phyloP scores from a whole-genome alignment of 352 stramenopile species.

The Globisporangium radiosum region DNA sequence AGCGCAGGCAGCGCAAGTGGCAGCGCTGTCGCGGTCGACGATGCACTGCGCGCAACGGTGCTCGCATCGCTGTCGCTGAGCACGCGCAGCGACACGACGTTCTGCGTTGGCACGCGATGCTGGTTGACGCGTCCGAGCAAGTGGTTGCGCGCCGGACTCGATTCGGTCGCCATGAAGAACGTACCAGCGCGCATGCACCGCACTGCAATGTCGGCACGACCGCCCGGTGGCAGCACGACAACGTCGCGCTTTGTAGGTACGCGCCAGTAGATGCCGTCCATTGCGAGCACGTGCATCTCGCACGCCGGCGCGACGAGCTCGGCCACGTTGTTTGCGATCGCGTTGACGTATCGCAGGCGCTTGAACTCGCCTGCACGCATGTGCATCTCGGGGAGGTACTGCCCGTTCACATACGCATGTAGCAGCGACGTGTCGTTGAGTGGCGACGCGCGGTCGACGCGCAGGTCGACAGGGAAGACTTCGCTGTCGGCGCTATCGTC shows the following conservation, averaged over 20 bases:
- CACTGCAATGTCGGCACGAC: constrained; percentile 57
- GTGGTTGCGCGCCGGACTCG: constrained; percentile 45
- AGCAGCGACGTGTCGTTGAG: constrained; percentile 68
- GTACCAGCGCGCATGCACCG: constrained; percentile 36
- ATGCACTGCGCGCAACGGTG: neutral
- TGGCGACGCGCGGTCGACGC: constrained; percentile 35
- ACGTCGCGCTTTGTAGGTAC: constrained; percentile 35
- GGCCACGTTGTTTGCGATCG: constrained; percentile 76
- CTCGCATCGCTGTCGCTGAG: constrained; percentile 7
- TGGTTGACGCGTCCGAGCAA: constrained; percentile 54
- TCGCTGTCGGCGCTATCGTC: constrained; percentile 11
- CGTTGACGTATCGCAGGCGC: constrained; percentile 64
- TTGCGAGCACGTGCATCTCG: constrained; percentile 48
- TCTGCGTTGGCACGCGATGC: constrained; percentile 65
- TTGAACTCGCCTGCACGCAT: constrained; percentile 49
- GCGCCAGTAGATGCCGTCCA: constrained; percentile 64
- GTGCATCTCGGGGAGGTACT: constrained; percentile 57
- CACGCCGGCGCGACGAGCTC: constrained; percentile 58
- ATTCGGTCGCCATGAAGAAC: constrained; percentile 64
- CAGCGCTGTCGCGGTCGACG: constrained; percentile 21
- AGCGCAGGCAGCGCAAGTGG: constrained; percentile 34
- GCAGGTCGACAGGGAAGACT: constrained; percentile 32
- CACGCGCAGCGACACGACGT: constrained; percentile 48
- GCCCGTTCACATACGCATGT: constrained; percentile 68
- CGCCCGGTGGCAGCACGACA: constrained; percentile 57